Percentiles rank a stretch among this genome's conserved stretches.
Conservation (phyloP, 2,329 filamentous ascomycete genomes). For the Colletotrichum sp. region DNA sequence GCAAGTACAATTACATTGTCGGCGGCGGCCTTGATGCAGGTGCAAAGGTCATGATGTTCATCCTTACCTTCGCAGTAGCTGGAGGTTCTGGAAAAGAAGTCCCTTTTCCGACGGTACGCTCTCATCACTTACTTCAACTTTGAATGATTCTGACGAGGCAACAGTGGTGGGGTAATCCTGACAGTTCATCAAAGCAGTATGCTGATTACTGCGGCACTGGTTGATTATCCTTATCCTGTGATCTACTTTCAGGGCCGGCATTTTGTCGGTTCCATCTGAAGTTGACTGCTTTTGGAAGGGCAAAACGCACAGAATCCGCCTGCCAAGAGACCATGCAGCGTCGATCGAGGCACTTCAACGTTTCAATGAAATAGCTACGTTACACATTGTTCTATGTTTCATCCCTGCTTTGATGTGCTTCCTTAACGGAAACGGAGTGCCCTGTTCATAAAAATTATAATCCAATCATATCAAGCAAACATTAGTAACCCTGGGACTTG, state of each 20-base stretch:
- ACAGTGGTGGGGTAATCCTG: slow-evolving; percentile 12
- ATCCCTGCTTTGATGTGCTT: neutral
- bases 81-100: slow-evolving; percentile 22
- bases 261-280: neutral
- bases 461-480: neutral
- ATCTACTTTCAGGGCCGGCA: neutral
- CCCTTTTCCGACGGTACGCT: slow-evolving; percentile 20
- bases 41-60: slow-evolving; percentile 26
- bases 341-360: neutral
- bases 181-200: slow-evolving; percentile 11
- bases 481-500: neutral
- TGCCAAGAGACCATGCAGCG: neutral
- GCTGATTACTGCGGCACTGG: slow-evolving; percentile 18
- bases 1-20: slow-evolving; percentile 30
- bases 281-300: neutral
- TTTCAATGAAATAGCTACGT: neutral
- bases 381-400: neutral
- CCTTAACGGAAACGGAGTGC: accelerated
- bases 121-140: neutral
- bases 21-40: slow-evolving; percentile 24
- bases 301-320: neutral
- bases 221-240: neutral
- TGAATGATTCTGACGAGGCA: neutral
- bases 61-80: slow-evolving; percentile 24
- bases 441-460: neutral